phyloP scores from a whole-genome alignment of 2,329 filamentous ascomycete species.

The Blumeriella jaapii region DNA sequence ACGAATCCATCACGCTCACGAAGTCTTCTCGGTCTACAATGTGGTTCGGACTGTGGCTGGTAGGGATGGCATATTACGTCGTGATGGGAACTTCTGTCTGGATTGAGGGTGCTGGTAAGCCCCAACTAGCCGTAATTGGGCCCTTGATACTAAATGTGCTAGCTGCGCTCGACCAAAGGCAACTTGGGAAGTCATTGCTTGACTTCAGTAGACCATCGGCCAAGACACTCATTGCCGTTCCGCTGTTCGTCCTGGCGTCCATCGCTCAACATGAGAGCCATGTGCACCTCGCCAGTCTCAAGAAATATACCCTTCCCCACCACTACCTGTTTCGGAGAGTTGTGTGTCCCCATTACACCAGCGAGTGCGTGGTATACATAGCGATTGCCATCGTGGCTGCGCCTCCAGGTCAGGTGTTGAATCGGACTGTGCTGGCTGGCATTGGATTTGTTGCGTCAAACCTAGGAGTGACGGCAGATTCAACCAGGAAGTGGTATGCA shows the following conservation, averaged over 20 bases:
- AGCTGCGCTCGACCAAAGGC: conserved; percentile 15
- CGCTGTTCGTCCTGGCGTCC: conserved; percentile 59
- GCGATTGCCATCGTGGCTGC: conserved; percentile 65
- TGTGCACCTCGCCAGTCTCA: conserved; percentile 53
- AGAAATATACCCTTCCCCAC: conserved; percentile 73
- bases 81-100: conserved; percentile 65
- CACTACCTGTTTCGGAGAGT: conserved; percentile 60
- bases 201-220: conserved; percentile 26
- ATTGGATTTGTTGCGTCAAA: conserved; percentile 66
- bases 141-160: conserved; percentile 13
- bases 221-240: conserved; percentile 43
- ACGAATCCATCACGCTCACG: conserved; percentile 57
- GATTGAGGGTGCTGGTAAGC: conserved; percentile 67
- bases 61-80: conserved; percentile 71
- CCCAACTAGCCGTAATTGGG: neutral
- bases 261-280: conserved; percentile 66
- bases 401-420: conserved; percentile 52
- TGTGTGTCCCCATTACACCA: conserved; percentile 83
- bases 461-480: conserved; percentile 68
- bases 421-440: conserved; percentile 61
- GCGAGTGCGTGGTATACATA: conserved; percentile 75
- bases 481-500: conserved; percentile 69
- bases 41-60: conserved; percentile 73
- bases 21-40: conserved; percentile 61
- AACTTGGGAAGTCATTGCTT: conserved; percentile 5